phyloP scores from a whole-genome alignment of 179 eudicot genomes.

The Carnegiea gigantea region DNA sequence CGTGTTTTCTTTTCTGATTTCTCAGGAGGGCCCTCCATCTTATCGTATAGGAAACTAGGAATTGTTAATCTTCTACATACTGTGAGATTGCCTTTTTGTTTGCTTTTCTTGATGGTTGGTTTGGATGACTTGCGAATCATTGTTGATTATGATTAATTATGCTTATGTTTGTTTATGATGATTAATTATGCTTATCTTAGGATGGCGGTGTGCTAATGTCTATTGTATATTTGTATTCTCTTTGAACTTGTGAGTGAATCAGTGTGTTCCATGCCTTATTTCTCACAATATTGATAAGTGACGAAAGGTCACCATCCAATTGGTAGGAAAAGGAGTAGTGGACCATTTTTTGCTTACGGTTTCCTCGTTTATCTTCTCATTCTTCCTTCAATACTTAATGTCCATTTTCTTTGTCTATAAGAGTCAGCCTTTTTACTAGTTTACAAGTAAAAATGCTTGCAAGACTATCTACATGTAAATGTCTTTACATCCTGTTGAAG shows the following conservation, averaged over 20 bases:
- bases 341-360: too few relatives aligned
- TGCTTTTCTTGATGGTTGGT: conserved; percentile 12
- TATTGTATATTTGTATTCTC: neutral
- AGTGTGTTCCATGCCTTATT: conserved; percentile 12
- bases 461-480: too few relatives aligned
- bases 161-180: conserved; percentile 10
- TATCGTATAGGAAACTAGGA: neutral
- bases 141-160: neutral
- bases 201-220: neutral
- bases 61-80: conserved; percentile 1
- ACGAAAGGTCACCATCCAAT: neutral
- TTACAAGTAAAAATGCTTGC: too few relatives aligned
- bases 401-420: too few relatives aligned
- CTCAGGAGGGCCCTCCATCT: conserved; percentile 21
- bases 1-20: conserved; percentile 14
- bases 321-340: neutral
- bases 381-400: too few relatives aligned
- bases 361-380: too few relatives aligned
- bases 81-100: conserved; percentile 15
- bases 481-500: too few relatives aligned
- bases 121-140: conserved; percentile 4
- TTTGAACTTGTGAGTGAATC: neutral
- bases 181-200: conserved; percentile 7
- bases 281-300: neutral
- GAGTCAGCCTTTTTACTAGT: too few relatives aligned